phyloP scores from a whole-genome alignment of 2,329 filamentous ascomycete genomes.

The Massarina eburnea region DNA sequence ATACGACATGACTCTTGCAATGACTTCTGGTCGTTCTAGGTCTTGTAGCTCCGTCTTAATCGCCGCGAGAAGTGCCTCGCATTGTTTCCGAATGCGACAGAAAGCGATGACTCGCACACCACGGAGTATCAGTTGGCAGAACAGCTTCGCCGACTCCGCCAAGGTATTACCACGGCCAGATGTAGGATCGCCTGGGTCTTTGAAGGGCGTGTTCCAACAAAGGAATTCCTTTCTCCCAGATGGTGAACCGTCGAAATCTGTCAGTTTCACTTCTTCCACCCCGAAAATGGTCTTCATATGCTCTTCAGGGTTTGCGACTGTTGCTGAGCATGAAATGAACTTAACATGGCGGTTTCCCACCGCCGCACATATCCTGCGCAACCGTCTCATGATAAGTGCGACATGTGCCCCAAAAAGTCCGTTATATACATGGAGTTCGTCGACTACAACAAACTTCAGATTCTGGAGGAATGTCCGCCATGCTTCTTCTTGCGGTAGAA shows the following conservation, averaged over 20 bases:
- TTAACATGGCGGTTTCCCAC: constrained; percentile 82
- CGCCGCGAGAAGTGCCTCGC: constrained; percentile 78
- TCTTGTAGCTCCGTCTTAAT: constrained; percentile 75
- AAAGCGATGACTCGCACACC: constrained; percentile 94
- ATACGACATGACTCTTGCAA: constrained; percentile 87
- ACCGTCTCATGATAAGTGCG: constrained; percentile 87
- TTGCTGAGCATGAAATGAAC: constrained; percentile 96
- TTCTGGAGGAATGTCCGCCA: constrained; percentile 91
- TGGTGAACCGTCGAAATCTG: constrained; percentile 91
- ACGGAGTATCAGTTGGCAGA: constrained; percentile 84
- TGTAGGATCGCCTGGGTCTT: constrained; percentile 81
- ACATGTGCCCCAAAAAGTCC: constrained; percentile 92
- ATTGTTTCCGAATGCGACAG: constrained; percentile 83
- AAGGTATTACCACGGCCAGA: constrained; percentile 84
- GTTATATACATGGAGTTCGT: constrained; percentile 93
- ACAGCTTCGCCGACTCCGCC: constrained; percentile 83
- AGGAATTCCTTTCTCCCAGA: constrained; percentile 92
- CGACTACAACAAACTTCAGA: constrained; percentile 80
- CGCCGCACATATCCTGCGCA: constrained; percentile 85
- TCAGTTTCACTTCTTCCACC: constrained; percentile 74
- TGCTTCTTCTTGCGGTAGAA: constrained; percentile 84
- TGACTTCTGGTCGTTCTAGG: constrained; percentile 73
- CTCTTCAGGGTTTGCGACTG: constrained; percentile 85
- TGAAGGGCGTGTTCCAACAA: constrained; percentile 97
- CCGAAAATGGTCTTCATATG: constrained; percentile 97